phyloP scores from a whole-genome alignment of 768 basidiomycete genomes.

The Cystofilobasidium macerans region DNA sequence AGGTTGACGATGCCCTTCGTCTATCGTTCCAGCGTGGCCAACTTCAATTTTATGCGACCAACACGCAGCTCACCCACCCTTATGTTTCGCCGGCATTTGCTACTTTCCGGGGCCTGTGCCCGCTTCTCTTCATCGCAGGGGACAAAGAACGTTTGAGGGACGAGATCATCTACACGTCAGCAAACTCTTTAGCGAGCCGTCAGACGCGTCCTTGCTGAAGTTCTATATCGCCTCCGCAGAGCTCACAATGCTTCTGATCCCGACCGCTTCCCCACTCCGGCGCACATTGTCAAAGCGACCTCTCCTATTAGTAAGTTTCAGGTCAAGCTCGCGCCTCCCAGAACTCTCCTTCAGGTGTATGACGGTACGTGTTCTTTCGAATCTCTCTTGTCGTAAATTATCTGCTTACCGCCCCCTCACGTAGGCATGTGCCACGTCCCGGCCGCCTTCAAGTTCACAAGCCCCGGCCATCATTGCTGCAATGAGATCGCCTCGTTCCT shows the following conservation, averaged over 20 bases:
- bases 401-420: slow-evolving; percentile 36
- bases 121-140: slow-evolving; percentile 50
- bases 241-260: slow-evolving; percentile 90
- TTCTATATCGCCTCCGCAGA: slow-evolving; percentile 26
- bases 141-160: slow-evolving; percentile 26
- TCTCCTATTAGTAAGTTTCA: too few species aligned
- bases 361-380: too few species aligned
- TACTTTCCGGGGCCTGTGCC: slow-evolving; percentile 83
- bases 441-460: slow-evolving; percentile 92
- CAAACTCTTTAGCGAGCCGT: not conserved
- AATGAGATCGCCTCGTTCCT: slow-evolving; percentile 45
- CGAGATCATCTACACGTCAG: slow-evolving; percentile 24
- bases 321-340: too few species aligned
- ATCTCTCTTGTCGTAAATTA: too few species aligned
- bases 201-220: not conserved
- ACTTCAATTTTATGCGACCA: slow-evolving; percentile 26
- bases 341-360: too few species aligned
- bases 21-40: slow-evolving; percentile 25
- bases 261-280: slow-evolving; percentile 52
- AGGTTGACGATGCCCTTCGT: too few species aligned
- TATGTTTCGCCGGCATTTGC: slow-evolving; percentile 63
- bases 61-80: slow-evolving; percentile 50
- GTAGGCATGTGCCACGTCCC: slow-evolving; percentile 48
- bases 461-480: too few species aligned
- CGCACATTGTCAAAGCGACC: slow-evolving; percentile 44